Conservation (phyloP, 2,329 filamentous ascomycete species). For the Helicocarpus griseus region DNA sequence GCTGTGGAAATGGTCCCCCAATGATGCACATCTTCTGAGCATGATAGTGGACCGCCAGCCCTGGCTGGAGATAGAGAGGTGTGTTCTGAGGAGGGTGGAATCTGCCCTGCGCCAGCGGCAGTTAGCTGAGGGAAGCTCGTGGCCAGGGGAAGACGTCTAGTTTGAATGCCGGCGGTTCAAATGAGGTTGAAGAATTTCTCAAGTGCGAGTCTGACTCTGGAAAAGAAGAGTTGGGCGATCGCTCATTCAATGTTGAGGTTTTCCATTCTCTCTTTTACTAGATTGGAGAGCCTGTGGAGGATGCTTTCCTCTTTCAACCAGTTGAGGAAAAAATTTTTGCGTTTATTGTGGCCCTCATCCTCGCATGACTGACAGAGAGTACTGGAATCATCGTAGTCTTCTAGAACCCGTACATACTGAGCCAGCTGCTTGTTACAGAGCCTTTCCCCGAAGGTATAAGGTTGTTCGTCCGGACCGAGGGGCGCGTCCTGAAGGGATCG, state of each 20-base stretch:
- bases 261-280: not conserved
- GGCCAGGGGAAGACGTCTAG: no score
- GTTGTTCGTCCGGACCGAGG: no score
- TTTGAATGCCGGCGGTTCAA: no score
- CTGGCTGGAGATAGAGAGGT: conserved; percentile 5
- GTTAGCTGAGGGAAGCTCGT: no score
- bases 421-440: no score
- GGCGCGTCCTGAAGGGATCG: no score
- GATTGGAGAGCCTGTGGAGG: not conserved
- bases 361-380: not conserved
- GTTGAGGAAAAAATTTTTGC: not conserved
- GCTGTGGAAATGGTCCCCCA: not conserved
- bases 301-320: not conserved
- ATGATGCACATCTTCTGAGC: not conserved
- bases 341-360: not conserved
- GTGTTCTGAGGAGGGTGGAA: conserved; percentile 2
- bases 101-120: not conserved
- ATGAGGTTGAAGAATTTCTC: no score
- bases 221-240: not conserved
- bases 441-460: no score
- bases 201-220: no score
- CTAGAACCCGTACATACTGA: not conserved
- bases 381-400: not conserved
- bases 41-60: conserved; percentile 3
- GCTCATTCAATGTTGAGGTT: not conserved